Evolutionary conservation across 2,329 filamentous ascomycete species (phyloP).

Genomic region (Achaetomium macrosporum): DNA sequence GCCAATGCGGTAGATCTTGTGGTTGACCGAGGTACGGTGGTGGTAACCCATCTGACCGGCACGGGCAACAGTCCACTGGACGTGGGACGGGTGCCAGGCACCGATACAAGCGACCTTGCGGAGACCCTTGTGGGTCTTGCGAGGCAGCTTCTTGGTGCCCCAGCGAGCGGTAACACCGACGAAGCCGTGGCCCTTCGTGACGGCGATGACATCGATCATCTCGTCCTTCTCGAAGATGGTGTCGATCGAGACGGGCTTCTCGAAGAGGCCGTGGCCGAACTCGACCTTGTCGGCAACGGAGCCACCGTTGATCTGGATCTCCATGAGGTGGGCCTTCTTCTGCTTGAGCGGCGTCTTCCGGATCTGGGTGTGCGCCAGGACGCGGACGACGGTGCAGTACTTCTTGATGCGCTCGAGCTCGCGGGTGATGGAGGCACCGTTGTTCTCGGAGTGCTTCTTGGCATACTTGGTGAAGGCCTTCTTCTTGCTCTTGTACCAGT

Average conservation of each 20-base stretch:
- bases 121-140: constrained; percentile 99
- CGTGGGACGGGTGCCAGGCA: constrained; percentile 99
- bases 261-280: constrained; percentile 91
- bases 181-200: constrained; percentile 99
- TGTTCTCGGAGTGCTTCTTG: constrained; percentile 98
- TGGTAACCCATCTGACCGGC: constrained; percentile 99
- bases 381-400: constrained; percentile 99
- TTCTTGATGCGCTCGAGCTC: constrained; percentile 99
- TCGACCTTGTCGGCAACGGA: constrained; percentile 94
- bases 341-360: constrained; percentile 99
- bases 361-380: constrained; percentile 99
- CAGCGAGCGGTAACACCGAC: constrained; percentile 94
- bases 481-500: constrained; percentile 99
- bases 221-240: constrained; percentile 98
- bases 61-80: constrained; percentile 99
- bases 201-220: constrained; percentile 98
- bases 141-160: constrained; percentile 99
- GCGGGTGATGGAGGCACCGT: constrained; percentile 82
- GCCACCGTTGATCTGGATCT: constrained; percentile 99
- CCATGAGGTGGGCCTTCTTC: constrained; percentile 99
- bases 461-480: constrained; percentile 99
- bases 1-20: constrained; percentile 99
- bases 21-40: constrained; percentile 99
- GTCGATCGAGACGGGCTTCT: constrained; percentile 95
- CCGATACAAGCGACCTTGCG: constrained; percentile 99